Percentiles rank a stretch among this genome's conserved stretches.
These are phyloP conservation scores for Stachybotrys echinatus DNA, from an alignment of 2,329 filamentous ascomycete genomes.

Conservation along the genomic window DNA sequence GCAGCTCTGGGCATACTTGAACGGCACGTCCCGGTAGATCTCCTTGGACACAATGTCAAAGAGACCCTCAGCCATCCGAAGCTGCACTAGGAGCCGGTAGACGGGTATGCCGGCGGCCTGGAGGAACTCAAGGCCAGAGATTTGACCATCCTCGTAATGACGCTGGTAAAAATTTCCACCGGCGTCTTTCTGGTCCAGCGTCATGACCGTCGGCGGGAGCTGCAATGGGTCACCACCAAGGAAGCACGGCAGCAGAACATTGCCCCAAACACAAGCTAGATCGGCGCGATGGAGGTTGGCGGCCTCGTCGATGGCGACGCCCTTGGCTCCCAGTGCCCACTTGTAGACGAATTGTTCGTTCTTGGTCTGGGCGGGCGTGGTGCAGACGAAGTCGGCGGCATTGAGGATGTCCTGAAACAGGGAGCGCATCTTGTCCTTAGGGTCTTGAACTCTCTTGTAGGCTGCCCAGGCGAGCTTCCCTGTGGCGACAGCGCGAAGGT, in stretches of 20 bases:
- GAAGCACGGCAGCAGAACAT: constrained; percentile 12
- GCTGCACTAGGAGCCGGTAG: constrained; percentile 10
- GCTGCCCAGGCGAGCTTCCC: constrained; percentile 1
- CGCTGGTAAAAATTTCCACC: constrained; percentile 5
- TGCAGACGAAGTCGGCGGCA: constrained; percentile 8
- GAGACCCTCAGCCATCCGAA: constrained; percentile 13
- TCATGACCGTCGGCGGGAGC: constrained; percentile 6
- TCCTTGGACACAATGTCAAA: constrained; percentile 9
- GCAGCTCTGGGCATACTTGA: constrained; percentile 6
- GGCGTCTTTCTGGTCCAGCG: background rate
- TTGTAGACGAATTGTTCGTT: background rate
- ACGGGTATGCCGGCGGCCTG: constrained; percentile 8
- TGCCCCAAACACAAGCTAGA: constrained; percentile 13
- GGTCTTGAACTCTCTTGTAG: background rate
- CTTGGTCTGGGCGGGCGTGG: constrained; percentile 1
- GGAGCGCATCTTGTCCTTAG: background rate
- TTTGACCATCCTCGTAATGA: constrained; percentile 2
- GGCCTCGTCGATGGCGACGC: constrained; percentile 15
- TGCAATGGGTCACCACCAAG: constrained; percentile 13
- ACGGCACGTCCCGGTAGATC: constrained; percentile 8
- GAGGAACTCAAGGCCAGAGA: constrained; percentile 9
- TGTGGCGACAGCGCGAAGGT: constrained; percentile 4
- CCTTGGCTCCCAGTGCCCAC: background rate
- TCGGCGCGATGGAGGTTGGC: constrained; percentile 12
- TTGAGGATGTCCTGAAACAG: background rate